These are phyloP conservation scores for Tilletiaria anomala DNA, from an alignment of 1,284 basidiomycete species.

Conservation along the genomic window DNA sequence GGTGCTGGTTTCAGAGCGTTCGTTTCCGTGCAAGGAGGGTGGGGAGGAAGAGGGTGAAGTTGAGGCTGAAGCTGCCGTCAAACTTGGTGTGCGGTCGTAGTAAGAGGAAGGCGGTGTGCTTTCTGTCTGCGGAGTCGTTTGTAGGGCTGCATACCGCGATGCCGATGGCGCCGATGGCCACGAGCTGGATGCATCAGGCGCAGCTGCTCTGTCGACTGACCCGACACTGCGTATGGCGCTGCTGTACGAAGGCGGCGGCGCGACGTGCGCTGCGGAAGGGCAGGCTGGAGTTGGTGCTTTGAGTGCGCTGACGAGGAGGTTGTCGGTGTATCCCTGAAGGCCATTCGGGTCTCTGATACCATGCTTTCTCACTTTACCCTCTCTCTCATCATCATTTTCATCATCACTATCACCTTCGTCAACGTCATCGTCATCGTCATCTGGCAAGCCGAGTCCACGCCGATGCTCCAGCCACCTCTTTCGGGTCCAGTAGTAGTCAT, in stretches of 20 bases:
- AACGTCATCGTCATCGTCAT: slow-evolving; percentile 2
- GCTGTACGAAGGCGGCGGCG: neutral
- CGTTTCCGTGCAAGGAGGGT: no score
- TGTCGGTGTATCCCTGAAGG: slow-evolving; percentile 18
- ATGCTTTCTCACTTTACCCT: neutral
- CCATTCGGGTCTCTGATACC: neutral
- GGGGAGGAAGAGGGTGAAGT: no score
- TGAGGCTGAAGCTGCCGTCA: no score
- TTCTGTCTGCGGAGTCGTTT: neutral
- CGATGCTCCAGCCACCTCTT: slow-evolving; percentile 13
- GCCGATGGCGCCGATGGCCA: no score
- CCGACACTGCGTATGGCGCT: no score
- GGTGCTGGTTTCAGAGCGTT: no score
- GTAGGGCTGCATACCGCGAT: no score
- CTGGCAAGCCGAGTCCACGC: slow-evolving; percentile 6
- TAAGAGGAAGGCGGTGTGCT: no score
- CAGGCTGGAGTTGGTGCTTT: slow-evolving; percentile 39
- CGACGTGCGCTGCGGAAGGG: neutral
- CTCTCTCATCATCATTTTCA: neutral
- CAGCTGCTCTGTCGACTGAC: no score
- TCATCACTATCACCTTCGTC: neutral
- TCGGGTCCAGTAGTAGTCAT: slow-evolving; percentile 11
- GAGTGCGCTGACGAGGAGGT: no score
- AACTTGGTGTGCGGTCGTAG: no score
- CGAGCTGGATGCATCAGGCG: no score